Evolutionary conservation across 352 stramenopile species (phyloP).

Genomic region (Saprolegnia diclina): DNA sequence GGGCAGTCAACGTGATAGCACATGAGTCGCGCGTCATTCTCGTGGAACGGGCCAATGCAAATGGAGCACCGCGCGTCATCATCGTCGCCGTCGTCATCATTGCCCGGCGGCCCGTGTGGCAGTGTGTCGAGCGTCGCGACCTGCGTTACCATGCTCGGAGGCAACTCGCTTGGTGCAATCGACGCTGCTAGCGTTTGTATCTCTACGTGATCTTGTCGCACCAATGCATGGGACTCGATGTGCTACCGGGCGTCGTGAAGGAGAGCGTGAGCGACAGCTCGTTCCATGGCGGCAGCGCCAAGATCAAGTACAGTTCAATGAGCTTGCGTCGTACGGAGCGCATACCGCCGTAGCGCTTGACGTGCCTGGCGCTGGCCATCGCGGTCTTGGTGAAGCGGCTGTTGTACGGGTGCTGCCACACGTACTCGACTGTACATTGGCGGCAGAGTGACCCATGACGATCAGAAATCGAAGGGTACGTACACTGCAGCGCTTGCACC

Average conservation of each 20-base stretch:
- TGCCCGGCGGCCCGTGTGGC: neutral
- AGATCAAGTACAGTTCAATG: slow-evolving; percentile 57
- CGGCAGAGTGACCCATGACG: too few species aligned
- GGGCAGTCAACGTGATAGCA: slow-evolving; percentile 47
- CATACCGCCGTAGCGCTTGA: slow-evolving; percentile 39
- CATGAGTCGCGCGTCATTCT: slow-evolving; percentile 20
- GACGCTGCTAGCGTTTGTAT: neutral
- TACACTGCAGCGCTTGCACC: slow-evolving; percentile 68
- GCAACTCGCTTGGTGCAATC: neutral
- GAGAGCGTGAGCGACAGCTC: slow-evolving; percentile 12
- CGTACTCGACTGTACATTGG: slow-evolving; percentile 52
- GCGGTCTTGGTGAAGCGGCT: slow-evolving; percentile 48
- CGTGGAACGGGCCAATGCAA: slow-evolving; percentile 35
- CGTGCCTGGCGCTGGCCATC: slow-evolving; percentile 34
- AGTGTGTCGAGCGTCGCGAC: neutral
- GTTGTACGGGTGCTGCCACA: slow-evolving; percentile 64
- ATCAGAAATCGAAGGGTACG: slow-evolving; percentile 21
- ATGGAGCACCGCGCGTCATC: slow-evolving; percentile 36
- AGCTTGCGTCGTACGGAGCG: slow-evolving; percentile 66
- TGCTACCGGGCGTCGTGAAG: slow-evolving; percentile 12
- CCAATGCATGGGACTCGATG: too few species aligned
- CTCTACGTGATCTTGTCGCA: neutral
- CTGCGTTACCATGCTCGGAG: neutral
- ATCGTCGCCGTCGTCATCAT: neutral
- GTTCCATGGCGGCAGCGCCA: slow-evolving; percentile 48